These are phyloP conservation scores for Russula brevipes DNA, from an alignment of 768 basidiomycete genomes.

Conservation along the genomic window DNA sequence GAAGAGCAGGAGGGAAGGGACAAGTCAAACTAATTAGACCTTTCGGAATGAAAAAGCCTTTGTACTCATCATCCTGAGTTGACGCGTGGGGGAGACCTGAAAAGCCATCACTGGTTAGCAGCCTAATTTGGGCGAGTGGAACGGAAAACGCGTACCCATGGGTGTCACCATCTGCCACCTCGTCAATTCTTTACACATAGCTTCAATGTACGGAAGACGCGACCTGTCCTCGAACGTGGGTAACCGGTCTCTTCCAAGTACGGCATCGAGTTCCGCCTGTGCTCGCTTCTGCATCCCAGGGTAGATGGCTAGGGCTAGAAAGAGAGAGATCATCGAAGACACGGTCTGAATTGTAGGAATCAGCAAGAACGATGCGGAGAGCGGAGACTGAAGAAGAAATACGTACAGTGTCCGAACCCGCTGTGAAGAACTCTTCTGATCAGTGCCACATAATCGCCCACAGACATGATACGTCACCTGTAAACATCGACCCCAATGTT, in stretches of 20 bases:
- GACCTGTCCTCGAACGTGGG: conserved; percentile 29
- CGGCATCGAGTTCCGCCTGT: conserved; percentile 30
- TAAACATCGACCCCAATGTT: not conserved
- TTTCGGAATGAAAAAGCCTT: conserved; percentile 14
- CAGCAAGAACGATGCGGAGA: not conserved
- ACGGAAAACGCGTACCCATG: not conserved
- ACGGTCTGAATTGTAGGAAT: conserved; percentile 20
- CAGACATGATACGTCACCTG: not conserved
- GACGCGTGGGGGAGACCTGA: not conserved
- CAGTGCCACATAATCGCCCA: not conserved
- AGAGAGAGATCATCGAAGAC: conserved; percentile 24
- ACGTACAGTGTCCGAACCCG: conserved; percentile 27
- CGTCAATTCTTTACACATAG: conserved; percentile 28
- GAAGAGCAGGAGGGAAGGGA: no score
- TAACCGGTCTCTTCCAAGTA: conserved; percentile 26
- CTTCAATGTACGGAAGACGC: conserved; percentile 30
- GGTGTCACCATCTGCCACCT: conserved; percentile 26
- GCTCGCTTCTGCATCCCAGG: conserved; percentile 30
- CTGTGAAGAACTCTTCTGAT: conserved; percentile 1
- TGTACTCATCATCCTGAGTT: conserved; percentile 11
- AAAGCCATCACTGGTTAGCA: not conserved
- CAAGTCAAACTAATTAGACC: not conserved
- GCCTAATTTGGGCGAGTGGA: not conserved
- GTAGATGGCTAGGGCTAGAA: conserved; percentile 30
- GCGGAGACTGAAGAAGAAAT: not conserved